phyloP scores from a whole-genome alignment of 2,329 filamentous ascomycete genomes.

The Colletotrichum chrysophilum region DNA sequence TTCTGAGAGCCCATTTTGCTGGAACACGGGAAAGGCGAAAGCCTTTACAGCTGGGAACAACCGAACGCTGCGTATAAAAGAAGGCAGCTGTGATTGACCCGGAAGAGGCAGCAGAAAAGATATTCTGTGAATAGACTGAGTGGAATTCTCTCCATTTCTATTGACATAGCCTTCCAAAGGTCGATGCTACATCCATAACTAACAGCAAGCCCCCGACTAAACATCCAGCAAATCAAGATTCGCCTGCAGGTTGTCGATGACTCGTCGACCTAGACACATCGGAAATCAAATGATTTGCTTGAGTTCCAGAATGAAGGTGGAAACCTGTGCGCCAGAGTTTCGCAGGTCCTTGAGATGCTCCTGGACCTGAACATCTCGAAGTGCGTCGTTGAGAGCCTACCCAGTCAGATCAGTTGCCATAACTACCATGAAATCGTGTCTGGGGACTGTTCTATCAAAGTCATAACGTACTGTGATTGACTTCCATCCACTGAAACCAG shows the following conservation, averaged over 20 bases:
- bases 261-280: not conserved
- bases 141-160: not conserved
- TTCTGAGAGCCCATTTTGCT: too few relatives aligned
- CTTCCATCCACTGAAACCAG: conserved; percentile 6
- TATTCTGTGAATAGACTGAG: not conserved
- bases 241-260: not conserved
- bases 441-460: not conserved
- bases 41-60: too few relatives aligned
- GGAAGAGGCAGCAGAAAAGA: not conserved
- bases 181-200: not conserved
- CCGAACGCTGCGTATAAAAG: not conserved
- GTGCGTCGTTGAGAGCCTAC: not conserved
- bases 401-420: not conserved
- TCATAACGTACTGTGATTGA: not conserved
- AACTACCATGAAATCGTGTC: not conserved
- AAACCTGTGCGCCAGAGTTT: not conserved
- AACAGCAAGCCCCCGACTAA: not conserved
- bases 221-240: not conserved
- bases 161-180: not conserved
- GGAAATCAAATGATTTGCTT: not conserved
- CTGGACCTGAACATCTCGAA: not conserved
- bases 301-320: not conserved
- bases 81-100: not conserved
- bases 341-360: not conserved
- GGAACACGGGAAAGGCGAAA: too few relatives aligned